Evolutionary conservation across 2,329 filamentous ascomycete species (phyloP).

Genomic region (Alternaria ventricosa): DNA sequence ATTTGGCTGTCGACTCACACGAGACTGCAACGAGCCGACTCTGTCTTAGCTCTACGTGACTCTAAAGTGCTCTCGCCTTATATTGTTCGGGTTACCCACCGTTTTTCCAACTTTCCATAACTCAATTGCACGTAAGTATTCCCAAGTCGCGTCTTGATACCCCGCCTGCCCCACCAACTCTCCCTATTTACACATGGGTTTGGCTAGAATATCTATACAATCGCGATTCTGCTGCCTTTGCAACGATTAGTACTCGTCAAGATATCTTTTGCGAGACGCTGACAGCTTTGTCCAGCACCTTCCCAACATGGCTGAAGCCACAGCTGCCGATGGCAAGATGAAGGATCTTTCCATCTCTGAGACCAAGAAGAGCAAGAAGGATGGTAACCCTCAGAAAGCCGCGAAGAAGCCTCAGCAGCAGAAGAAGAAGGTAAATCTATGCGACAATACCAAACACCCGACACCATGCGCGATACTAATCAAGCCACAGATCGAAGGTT

Average conservation of each 20-base stretch:
- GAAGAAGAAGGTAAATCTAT: conserved; percentile 55
- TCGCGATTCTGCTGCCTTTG: not conserved
- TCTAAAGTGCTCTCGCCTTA: conserved; percentile 14
- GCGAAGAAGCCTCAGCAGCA: conserved; percentile 53
- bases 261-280: conserved; percentile 1
- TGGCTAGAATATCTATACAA: not conserved
- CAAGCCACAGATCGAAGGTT: conserved; percentile 59
- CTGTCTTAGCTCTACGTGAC: conserved; percentile 5
- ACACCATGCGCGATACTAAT: conserved; percentile 22
- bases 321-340: conserved; percentile 53
- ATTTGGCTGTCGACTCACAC: conserved; percentile 32
- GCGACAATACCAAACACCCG: not conserved
- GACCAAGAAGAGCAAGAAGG: conserved; percentile 47
- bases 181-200: not conserved
- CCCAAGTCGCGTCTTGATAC: conserved; percentile 18
- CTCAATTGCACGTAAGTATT: conserved; percentile 8
- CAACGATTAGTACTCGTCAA: not conserved
- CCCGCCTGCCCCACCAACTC: conserved; percentile 43
- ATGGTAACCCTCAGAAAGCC: conserved; percentile 38
- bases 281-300: conserved; percentile 5
- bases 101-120: not conserved
- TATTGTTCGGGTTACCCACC: not conserved
- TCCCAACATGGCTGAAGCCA: conserved; percentile 42
- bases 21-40: conserved; percentile 28
- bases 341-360: conserved; percentile 52